Evolutionary conservation across 352 stramenopile genomes (phyloP).

Genomic region (Globisporangium mamillatum): DNA sequence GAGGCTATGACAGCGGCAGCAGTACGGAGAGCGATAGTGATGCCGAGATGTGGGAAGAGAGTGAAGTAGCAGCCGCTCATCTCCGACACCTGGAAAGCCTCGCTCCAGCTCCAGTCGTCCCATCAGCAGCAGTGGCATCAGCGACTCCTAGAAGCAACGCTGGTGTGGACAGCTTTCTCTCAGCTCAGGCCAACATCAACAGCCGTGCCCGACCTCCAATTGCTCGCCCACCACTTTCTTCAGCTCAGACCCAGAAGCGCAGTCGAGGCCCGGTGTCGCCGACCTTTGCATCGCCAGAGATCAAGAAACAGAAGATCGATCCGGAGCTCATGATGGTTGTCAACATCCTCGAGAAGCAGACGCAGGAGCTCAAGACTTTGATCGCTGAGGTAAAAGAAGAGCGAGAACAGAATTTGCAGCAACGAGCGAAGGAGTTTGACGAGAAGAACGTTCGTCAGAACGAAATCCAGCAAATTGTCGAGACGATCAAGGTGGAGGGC

Average conservation of each 20-base stretch:
- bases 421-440: background rate
- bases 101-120: background rate
- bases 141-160: background rate
- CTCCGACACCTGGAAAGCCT: constrained; percentile 9
- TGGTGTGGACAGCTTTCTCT: background rate
- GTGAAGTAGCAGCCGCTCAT: background rate
- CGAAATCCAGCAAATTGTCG: constrained; percentile 6
- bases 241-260: background rate
- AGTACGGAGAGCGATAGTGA: constrained; percentile 17
- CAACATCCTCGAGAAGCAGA: constrained; percentile 14
- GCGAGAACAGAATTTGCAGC: background rate
- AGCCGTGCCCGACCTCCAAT: background rate
- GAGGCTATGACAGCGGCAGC: constrained; percentile 5
- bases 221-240: background rate
- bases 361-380: constrained; percentile 11
- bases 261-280: background rate
- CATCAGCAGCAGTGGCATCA: background rate
- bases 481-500: constrained; percentile 3
- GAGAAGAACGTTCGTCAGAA: background rate
- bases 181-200: background rate
- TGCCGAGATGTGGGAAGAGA: constrained; percentile 6
- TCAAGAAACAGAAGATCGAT: constrained; percentile 11
- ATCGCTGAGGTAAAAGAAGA: constrained; percentile 7
- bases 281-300: background rate
- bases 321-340: constrained; percentile 12